A percentile compares a stretch with the other conserved stretches of the same genome.
Evolutionary conservation across 352 stramenopile species (phyloP).

Genomic region (Phytophthora citricola): DNA sequence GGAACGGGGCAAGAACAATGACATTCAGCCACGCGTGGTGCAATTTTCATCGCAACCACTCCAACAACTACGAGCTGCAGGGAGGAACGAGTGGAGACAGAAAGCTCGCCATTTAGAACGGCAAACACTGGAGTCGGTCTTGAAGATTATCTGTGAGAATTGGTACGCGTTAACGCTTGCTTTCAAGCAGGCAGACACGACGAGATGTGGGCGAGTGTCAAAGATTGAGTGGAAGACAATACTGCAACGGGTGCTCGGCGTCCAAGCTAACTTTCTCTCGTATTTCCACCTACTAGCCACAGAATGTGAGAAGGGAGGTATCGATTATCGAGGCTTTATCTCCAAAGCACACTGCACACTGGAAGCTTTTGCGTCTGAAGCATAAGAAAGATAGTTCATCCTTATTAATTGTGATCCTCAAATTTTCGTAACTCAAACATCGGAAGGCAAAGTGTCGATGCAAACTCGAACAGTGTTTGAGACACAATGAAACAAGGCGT

Average conservation of each 20-base stretch:
- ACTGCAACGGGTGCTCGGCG: constrained; percentile 50
- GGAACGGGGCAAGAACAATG: constrained; percentile 54
- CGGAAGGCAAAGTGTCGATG: no score
- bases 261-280: constrained; percentile 66
- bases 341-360: no score
- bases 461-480: no score
- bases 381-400: no score
- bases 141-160: constrained; percentile 60
- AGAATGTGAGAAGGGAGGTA: constrained; percentile 2
- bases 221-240: constrained; percentile 67
- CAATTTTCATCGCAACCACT: constrained; percentile 90
- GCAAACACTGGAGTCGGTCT: constrained; percentile 65
- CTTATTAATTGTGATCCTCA: no score
- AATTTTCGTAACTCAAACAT: no score
- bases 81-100: constrained; percentile 72
- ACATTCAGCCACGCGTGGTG: constrained; percentile 88
- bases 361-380: no score
- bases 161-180: constrained; percentile 45
- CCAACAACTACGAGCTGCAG: constrained; percentile 61
- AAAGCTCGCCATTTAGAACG: constrained; percentile 65
- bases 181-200: constrained; percentile 45
- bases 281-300: constrained; percentile 64
- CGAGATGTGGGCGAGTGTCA: constrained; percentile 40
- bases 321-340: neutral
- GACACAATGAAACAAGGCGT: no score